phyloP scores from a whole-genome alignment of 441 rosid species.

The Erodium moschatum region DNA sequence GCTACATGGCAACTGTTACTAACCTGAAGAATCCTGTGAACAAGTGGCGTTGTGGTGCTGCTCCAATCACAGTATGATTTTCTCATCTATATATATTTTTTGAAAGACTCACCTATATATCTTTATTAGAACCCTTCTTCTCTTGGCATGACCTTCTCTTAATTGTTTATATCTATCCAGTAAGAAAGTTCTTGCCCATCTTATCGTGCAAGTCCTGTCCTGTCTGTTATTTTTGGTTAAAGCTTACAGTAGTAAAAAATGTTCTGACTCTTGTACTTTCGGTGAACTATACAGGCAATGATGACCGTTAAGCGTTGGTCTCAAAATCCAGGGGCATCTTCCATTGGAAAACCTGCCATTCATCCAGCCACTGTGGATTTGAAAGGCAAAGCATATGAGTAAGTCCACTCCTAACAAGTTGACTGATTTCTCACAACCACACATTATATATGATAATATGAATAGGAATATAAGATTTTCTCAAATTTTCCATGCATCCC shows the following conservation, averaged over 20 bases:
- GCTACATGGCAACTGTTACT: slow-evolving; percentile 90
- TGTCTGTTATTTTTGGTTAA: too few species aligned
- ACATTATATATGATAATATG: too few species aligned
- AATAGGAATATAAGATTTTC: background rate
- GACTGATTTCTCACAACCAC: background rate
- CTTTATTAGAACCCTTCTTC: background rate
- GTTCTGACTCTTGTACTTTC: background rate
- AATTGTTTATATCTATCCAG: background rate
- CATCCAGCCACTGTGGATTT: slow-evolving; percentile 88
- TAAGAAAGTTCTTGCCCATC: background rate
- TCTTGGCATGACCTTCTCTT: background rate
- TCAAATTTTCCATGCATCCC: background rate
- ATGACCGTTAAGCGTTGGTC: slow-evolving; percentile 93
- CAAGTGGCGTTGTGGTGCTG: slow-evolving; percentile 97
- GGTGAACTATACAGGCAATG: slow-evolving; percentile 52
- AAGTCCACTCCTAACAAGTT: slow-evolving; percentile 23
- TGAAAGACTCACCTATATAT: background rate
- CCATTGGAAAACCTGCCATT: slow-evolving; percentile 87
- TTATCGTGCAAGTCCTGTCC: background rate
- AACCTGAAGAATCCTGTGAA: slow-evolving; percentile 82
- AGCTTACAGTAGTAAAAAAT: too few species aligned
- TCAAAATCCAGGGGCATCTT: slow-evolving; percentile 55
- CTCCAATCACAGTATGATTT: slow-evolving; percentile 76
- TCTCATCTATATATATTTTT: background rate
- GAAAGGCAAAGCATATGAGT: slow-evolving; percentile 96